Evolutionary conservation across 768 basidiomycete genomes (phyloP).

Genomic region (Boletus huronensis): DNA sequence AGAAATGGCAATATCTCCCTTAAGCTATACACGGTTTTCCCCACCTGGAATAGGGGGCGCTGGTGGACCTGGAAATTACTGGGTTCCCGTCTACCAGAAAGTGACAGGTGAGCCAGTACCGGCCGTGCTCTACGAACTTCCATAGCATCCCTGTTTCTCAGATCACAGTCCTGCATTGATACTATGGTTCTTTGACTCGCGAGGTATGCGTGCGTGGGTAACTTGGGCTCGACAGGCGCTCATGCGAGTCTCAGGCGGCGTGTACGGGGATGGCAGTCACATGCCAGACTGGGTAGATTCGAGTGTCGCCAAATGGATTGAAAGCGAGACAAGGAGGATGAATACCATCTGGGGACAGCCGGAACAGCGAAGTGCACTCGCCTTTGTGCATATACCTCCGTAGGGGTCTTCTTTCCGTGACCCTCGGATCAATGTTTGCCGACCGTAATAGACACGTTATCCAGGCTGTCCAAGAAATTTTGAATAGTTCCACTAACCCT

Average conservation of each 20-base stretch:
- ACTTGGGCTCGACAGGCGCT: not conserved
- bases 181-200: slow-evolving; percentile 76
- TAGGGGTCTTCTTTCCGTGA: slow-evolving; percentile 31
- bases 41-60: slow-evolving; percentile 61
- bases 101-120: slow-evolving; percentile 27
- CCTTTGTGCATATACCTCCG: slow-evolving; percentile 78
- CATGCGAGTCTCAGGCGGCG: slow-evolving; percentile 40
- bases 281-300: slow-evolving; percentile 69
- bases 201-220: slow-evolving; percentile 37
- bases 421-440: not conserved
- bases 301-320: slow-evolving; percentile 60
- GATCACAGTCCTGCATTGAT: slow-evolving; percentile 51
- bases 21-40: slow-evolving; percentile 61
- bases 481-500: slow-evolving; percentile 40
- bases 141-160: not conserved
- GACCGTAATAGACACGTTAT: slow-evolving; percentile 21
- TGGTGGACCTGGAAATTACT: slow-evolving; percentile 68
- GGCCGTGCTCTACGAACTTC: not conserved
- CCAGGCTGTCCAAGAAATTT: slow-evolving; percentile 31
- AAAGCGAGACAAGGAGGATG: slow-evolving; percentile 51
- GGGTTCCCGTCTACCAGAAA: slow-evolving; percentile 62
- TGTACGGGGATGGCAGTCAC: slow-evolving; percentile 40
- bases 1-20: slow-evolving; percentile 50
- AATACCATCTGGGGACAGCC: slow-evolving; percentile 55
- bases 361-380: slow-evolving; percentile 51